A percentile compares a stretch with the other conserved stretches of the same genome.
Conservation (phyloP, 495 filamentous ascomycete genomes). For the Platismatia glauca region DNA sequence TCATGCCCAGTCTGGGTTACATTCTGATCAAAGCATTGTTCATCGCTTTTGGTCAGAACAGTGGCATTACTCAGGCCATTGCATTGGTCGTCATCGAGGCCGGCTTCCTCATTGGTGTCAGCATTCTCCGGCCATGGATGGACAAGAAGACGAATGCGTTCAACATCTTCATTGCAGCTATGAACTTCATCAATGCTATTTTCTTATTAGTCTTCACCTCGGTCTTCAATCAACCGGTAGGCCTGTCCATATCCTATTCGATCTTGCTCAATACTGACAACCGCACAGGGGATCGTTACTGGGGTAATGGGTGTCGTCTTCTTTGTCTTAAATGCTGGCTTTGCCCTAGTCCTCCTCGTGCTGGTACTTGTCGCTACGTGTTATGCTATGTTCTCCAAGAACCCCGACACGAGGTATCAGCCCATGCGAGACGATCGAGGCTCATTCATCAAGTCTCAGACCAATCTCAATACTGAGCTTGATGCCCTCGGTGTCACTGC, state of each 20-base stretch:
- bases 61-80: constrained; percentile 71
- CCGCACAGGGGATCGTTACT: constrained; percentile 56
- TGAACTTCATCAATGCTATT: constrained; percentile 88
- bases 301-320: constrained; percentile 93
- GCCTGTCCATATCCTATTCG: constrained; percentile 20
- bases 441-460: constrained; percentile 96
- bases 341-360: constrained; percentile 75
- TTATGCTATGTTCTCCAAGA: constrained; percentile 81
- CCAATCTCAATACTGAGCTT: constrained; percentile 80
- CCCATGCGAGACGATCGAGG: constrained; percentile 94
- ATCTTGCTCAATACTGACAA: not conserved
- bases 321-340: constrained; percentile 84
- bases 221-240: constrained; percentile 75
- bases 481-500: constrained; percentile 91
- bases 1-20: constrained; percentile 74
- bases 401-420: constrained; percentile 93
- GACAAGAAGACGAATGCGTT: constrained; percentile 98
- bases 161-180: constrained; percentile 82
- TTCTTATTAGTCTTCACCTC: constrained; percentile 79
- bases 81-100: constrained; percentile 82
- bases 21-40: constrained; percentile 84
- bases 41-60: constrained; percentile 70
- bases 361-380: constrained; percentile 79
- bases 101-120: constrained; percentile 64
- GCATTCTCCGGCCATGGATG: constrained; percentile 89